Evolutionary conservation across 2,329 filamentous ascomycete species (phyloP).

Genomic region (Tolypocladium paradoxum): DNA sequence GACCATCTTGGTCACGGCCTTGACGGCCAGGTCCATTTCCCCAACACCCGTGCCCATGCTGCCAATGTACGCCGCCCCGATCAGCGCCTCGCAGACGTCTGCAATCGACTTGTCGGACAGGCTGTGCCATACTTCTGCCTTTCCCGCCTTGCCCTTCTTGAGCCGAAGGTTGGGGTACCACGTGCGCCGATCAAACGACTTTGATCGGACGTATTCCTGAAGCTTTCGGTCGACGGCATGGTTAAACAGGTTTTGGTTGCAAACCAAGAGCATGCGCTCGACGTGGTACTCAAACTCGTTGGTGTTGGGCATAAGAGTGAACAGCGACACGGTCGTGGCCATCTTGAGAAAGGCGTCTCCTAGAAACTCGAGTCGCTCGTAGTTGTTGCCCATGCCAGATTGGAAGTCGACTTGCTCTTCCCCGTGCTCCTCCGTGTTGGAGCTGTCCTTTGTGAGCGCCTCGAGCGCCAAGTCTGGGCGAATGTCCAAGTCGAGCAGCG

Average conservation of each 20-base stretch:
- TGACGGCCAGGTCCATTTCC: slow-evolving; percentile 46
- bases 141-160: slow-evolving; percentile 56
- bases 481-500: slow-evolving; percentile 52
- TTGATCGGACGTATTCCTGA: slow-evolving; percentile 71
- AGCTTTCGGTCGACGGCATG: slow-evolving; percentile 56
- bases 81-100: slow-evolving; percentile 89
- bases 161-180: slow-evolving; percentile 85
- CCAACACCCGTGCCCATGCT: slow-evolving; percentile 16
- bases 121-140: slow-evolving; percentile 40
- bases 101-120: slow-evolving; percentile 85
- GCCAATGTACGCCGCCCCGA: slow-evolving; percentile 67
- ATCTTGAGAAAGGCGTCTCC: slow-evolving; percentile 94
- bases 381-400: slow-evolving; percentile 83
- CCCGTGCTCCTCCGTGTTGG: slow-evolving; percentile 66
- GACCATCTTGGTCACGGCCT: slow-evolving; percentile 59
- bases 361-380: slow-evolving; percentile 86
- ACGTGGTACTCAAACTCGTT: slow-evolving; percentile 85
- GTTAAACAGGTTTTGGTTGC: slow-evolving; percentile 82
- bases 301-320: slow-evolving; percentile 61
- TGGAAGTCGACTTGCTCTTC: slow-evolving; percentile 63
- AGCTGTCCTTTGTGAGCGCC: slow-evolving; percentile 85
- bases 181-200: slow-evolving; percentile 65
- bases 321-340: slow-evolving; percentile 83
- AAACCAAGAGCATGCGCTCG: slow-evolving; percentile 79
- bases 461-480: slow-evolving; percentile 65